Evolutionary conservation across 106 monocot genomes (phyloP).

Genomic region (Allium fistulosum): DNA sequence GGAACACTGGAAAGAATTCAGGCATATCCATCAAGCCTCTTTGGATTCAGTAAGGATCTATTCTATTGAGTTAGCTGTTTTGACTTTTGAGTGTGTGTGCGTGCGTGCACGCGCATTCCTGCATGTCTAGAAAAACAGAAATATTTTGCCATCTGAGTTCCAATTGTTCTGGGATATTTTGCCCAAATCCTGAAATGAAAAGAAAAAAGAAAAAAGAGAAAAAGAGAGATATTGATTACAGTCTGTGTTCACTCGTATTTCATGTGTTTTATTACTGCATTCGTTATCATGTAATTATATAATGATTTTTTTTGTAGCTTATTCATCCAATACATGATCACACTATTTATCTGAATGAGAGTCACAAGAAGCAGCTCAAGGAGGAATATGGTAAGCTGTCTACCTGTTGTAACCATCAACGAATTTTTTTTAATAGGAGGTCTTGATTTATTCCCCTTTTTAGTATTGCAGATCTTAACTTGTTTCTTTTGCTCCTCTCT

Average conservation of each 20-base stretch:
- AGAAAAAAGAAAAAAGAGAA: too few relatives aligned
- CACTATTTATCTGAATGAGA: constrained; percentile 34
- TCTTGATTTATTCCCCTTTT: too few relatives aligned
- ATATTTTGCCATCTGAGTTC: too few relatives aligned
- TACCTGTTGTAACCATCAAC: neutral
- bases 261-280: too few relatives aligned
- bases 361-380: constrained; percentile 39
- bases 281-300: neutral
- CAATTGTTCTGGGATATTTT: too few relatives aligned
- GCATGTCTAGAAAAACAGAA: too few relatives aligned
- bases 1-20: constrained; percentile 36
- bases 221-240: too few relatives aligned
- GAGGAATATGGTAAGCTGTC: constrained; percentile 33
- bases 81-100: neutral
- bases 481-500: neutral
- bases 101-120: neutral
- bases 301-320: constrained; percentile 18
- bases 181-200: too few relatives aligned
- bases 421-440: neutral
- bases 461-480: neutral
- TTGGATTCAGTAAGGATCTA: constrained; percentile 23
- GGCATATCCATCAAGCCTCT: constrained; percentile 27
- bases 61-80: neutral
- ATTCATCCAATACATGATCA: constrained; percentile 51
- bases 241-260: too few relatives aligned